Base-by-base conservation (phyloP, 805 yeast genomes). In the Kodamaea nitidulidarum region DNA sequence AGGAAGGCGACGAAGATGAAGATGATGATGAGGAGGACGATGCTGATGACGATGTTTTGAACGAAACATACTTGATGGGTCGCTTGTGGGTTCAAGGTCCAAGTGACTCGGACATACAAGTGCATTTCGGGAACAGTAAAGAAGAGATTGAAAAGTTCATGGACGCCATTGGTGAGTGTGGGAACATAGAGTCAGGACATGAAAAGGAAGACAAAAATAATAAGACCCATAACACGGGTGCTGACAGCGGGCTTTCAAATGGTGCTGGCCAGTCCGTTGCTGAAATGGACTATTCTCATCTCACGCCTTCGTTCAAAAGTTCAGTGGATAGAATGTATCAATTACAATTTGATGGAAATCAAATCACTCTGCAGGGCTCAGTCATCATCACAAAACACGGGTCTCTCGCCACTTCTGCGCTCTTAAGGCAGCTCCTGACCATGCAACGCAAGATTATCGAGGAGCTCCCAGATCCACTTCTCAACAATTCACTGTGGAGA, bases 81-180 rank as follows among this genome's bases (percentile, higher is more conserved):
- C 70, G 85, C 40, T 55, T 90, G 12, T 88, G 95, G 93, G 73
- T 93, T 2, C 97, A 88, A 58, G 98, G 98, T 0, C 98, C 98
- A 1, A 52, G 70, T 54, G 59, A 61, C 21, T 67, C 63, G 38
- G 81, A 77, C 51, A 44, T 71, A 30, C 40, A 43, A 9, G 47
- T 61, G 2, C 55, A 62, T 41, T 37, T 37, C 11, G 24, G 28
- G 15, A 11, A 29, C n/a, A 30, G 16, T 21, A 50, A 48, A 17
- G 48, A 51, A 12, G 42, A 39, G 22, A 7, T 26, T 2, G 29
- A 25, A 7, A 31, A 20, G 35, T 37, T 12, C 16, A 12, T 12
- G 16, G 12, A 12, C 16, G 17, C 10, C 16, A 14, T 27, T 12
- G 31, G 12, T 7, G 12, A 27, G 15, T 4, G 28, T 5, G 16